Percentiles rank a stretch among this genome's conserved stretches.
phyloP scores from a whole-genome alignment of 1,284 basidiomycete genomes.

The Tilletia caries region DNA sequence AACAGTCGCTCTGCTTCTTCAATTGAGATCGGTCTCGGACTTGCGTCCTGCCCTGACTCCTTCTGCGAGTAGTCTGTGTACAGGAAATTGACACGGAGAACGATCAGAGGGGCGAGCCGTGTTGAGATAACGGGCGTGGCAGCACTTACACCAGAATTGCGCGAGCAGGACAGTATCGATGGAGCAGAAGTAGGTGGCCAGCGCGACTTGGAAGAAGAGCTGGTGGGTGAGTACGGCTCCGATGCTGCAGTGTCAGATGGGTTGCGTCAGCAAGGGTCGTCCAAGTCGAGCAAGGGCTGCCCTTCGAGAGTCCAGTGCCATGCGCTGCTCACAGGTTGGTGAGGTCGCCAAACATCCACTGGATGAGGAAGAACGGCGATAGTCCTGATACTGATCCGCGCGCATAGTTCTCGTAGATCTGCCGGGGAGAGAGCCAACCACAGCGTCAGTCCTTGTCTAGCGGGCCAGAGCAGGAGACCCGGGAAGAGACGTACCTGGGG shows the following conservation, averaged over 20 bases:
- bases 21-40: neutral
- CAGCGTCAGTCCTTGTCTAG: neutral
- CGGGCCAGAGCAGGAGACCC: neutral
- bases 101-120: no score
- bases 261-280: no score
- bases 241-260: slow-evolving; percentile 16
- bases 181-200: slow-evolving; percentile 46
- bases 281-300: no score
- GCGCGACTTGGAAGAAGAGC: slow-evolving; percentile 46
- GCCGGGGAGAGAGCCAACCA: slow-evolving; percentile 13
- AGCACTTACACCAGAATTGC: slow-evolving; percentile 25
- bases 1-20: slow-evolving; percentile 2
- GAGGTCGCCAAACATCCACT: slow-evolving; percentile 51
- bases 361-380: slow-evolving; percentile 45
- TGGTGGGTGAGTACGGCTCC: slow-evolving; percentile 48
- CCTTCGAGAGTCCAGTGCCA: no score
- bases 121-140: no score
- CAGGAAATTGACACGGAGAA: no score
- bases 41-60: neutral
- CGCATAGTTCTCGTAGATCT: slow-evolving; percentile 47
- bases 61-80: slow-evolving; percentile 1
- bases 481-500: slow-evolving; percentile 25
- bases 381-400: slow-evolving; percentile 44
- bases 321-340: slow-evolving; percentile 39
- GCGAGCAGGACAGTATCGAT: slow-evolving; percentile 37